Evolutionary conservation across 805 yeast species (phyloP).

Genomic region (Kodamaea sagamina): DNA sequence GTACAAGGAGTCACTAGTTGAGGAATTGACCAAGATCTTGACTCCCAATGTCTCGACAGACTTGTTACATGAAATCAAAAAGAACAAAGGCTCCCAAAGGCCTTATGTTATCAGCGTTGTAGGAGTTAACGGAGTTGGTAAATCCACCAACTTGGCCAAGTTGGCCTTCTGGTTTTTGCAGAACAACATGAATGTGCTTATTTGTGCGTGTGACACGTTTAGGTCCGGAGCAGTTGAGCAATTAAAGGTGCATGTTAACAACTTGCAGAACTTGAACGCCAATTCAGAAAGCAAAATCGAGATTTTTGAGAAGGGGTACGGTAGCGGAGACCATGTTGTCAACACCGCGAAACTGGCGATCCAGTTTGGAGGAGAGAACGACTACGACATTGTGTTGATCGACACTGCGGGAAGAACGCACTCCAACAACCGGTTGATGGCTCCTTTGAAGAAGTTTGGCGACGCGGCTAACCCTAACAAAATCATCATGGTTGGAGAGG

Average conservation of each 20-base stretch:
- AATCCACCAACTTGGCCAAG: slow-evolving; percentile 92
- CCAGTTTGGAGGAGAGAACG: slow-evolving; percentile 66
- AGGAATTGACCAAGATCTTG: slow-evolving; percentile 71
- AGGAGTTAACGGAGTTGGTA: slow-evolving; percentile 98
- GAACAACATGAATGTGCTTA: slow-evolving; percentile 79
- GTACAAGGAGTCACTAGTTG: slow-evolving; percentile 63
- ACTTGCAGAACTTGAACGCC: slow-evolving; percentile 68
- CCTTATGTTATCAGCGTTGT: slow-evolving; percentile 97
- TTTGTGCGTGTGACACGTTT: slow-evolving; percentile 97
- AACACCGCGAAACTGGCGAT: slow-evolving; percentile 91
- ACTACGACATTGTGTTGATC: slow-evolving; percentile 83
- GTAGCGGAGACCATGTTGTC: slow-evolving; percentile 93
- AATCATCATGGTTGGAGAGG: slow-evolving; percentile 98
- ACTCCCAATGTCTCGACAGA: slow-evolving; percentile 93
- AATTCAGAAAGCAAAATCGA: slow-evolving; percentile 54
- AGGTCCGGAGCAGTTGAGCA: slow-evolving; percentile 99
- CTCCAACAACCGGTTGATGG: slow-evolving; percentile 91
- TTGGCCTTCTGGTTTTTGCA: slow-evolving; percentile 94
- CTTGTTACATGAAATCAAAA: slow-evolving; percentile 75
- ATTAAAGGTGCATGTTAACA: slow-evolving; percentile 87
- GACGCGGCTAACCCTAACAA: slow-evolving; percentile 94
- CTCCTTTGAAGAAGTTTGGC: slow-evolving; percentile 92
- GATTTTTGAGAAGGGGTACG: slow-evolving; percentile 91
- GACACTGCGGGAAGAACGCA: slow-evolving; percentile 99
- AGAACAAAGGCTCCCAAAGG: slow-evolving; percentile 34